Conservation (phyloP, 176 grass and related monocot genomes). For the Oropetium thomaeum region DNA sequence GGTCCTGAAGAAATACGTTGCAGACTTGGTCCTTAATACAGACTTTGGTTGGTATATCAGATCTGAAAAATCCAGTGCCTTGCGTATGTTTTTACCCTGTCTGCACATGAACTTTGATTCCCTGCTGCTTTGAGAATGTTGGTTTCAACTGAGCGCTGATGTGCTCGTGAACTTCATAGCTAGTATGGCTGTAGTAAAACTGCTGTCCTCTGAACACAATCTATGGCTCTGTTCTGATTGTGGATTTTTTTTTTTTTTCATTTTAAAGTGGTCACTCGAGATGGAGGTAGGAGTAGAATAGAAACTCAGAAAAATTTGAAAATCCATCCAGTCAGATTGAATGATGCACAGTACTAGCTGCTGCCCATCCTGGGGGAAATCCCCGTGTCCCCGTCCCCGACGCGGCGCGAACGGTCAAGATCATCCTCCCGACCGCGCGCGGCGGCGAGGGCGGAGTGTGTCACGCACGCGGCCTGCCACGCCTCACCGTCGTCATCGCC, state of each 20-base stretch:
- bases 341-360: too few relatives aligned
- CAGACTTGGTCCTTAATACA: neutral
- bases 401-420: conserved; percentile 9
- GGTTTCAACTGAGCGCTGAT: neutral
- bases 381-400: neutral
- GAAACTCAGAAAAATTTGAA: too few relatives aligned
- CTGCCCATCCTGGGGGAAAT: too few relatives aligned
- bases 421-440: neutral
- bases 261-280: too few relatives aligned
- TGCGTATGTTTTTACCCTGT: neutral
- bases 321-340: too few relatives aligned
- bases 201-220: too few relatives aligned
- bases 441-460: conserved; percentile 1
- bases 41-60: neutral
- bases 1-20: neutral
- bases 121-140: neutral
- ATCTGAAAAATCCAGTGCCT: neutral
- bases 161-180: neutral
- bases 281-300: too few relatives aligned
- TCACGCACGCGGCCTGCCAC: neutral
- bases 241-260: too few relatives aligned
- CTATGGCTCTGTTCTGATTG: too few relatives aligned
- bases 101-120: neutral
- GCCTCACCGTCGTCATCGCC: neutral
- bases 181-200: too few relatives aligned